Base-by-base conservation (phyloP, 495 filamentous ascomycete species). In the Penicillium ucsense region DNA sequence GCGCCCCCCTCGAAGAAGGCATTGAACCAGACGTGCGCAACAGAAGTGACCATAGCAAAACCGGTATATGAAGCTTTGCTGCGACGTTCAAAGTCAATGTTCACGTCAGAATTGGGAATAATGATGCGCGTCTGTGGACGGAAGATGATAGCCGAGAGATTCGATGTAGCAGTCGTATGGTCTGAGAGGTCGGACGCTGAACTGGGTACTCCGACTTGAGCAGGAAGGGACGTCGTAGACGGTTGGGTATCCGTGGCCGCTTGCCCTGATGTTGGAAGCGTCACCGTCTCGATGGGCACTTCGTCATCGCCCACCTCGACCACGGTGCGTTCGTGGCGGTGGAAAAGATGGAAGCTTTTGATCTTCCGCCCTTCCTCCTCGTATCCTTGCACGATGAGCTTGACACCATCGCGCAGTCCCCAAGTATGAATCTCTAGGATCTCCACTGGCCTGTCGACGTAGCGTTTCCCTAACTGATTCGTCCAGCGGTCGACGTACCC, bases 11-110 rank as follows among this genome's bases (percentile, higher is more conserved):
- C 92, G 51, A 96, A 96, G 67, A 82, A 96, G 3, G 83, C 68
- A 57, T 98, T 98, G 68, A 95, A 94, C 92, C 92, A 98, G 31
- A 95, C 85, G 49, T 96, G 89, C 1, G 90, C 88, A 34, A 96
- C 83, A 0, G 89, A 82, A 4, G 90, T 96, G 6, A 95, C 89
- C 81, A 96, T 85, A 4, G 87, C 86, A 52, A 86, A 79, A 4
- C 85, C 86, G 0, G 68, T 73, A 64, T 88, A 84, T 1, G 79
- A 78, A 10, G 80, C 81, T 57, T 85, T 87, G 44, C 84, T 88
- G 41, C 86, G 80, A 10, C 86, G 77, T 60, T 95, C 89, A 41
- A 96, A 78, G 52, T 86, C 82, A 54, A 98, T 87, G 62, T 94
- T 95, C 52, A 96, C 73, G 59, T 98, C 92, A 49, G 80, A 86